phyloP scores from a whole-genome alignment of 371 early-diverging fungal species.

The Mortierella sp. region DNA sequence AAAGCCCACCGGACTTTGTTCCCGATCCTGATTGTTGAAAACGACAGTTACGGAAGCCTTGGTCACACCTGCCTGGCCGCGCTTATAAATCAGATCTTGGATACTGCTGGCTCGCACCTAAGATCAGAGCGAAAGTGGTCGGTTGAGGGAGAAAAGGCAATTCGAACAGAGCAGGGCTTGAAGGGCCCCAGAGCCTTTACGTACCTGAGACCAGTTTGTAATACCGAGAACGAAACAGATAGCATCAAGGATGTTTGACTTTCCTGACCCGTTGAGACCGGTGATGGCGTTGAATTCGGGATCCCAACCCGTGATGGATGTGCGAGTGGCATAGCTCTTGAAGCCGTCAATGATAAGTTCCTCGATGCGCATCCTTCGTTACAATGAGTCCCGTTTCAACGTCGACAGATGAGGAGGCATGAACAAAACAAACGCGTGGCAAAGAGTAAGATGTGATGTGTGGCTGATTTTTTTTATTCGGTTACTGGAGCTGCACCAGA shows the following conservation, averaged over 20 bases:
- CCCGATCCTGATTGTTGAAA: conserved; percentile 92
- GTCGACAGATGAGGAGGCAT: too few species aligned
- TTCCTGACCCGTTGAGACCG: conserved; percentile 99
- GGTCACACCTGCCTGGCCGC: conserved; percentile 96
- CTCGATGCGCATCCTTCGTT: conserved; percentile 84
- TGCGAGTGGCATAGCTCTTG: conserved; percentile 96
- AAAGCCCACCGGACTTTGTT: conserved; percentile 91
- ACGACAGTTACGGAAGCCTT: conserved; percentile 97
- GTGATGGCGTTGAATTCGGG: conserved; percentile 99
- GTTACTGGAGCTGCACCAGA: conserved; percentile 35
- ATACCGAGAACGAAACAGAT: conserved; percentile 99
- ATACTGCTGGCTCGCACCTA: conserved; percentile 95
- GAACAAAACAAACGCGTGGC: too few species aligned
- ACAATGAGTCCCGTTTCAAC: too few species aligned
- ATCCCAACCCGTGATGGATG: conserved; percentile 96
- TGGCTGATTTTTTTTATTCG: too few species aligned
- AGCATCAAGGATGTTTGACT: conserved; percentile 99
- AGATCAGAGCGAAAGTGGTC: neutral
- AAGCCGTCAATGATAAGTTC: conserved; percentile 97
- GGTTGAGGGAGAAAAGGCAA: neutral
- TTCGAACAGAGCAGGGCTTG: neutral
- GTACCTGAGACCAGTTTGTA: conserved; percentile 85
- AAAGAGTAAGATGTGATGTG: too few species aligned
- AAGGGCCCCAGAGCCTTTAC: neutral
- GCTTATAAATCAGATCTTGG: conserved; percentile 97